Base-by-base conservation (phyloP, 768 basidiomycete species). In the Nidularia sp. region DNA sequence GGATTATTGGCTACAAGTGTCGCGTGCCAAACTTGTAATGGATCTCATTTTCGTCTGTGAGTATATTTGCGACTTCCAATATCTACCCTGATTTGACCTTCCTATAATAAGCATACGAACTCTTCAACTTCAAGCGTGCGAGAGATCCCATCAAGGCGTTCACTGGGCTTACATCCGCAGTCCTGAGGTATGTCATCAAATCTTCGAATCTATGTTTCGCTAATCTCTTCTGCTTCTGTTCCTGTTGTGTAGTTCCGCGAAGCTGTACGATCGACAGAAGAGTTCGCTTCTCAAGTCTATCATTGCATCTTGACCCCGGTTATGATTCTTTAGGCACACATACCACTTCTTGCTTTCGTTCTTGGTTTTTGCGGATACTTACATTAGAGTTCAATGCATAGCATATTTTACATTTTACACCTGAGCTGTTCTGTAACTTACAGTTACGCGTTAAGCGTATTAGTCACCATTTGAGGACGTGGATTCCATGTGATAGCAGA, bases 21-120 rank as follows among this genome's bases (percentile, higher is more conserved):
- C 85, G 25, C 72, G 86, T 53, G 71, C 75, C 51, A 93, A 93
- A 72, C 71, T 93, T 53, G 60, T 79, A 42, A 90, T 92, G 89
- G 91, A 93, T 66, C 70, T 93, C 55, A 81, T 91, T 60, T 93
- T 93, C 69, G 91, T 92, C 63, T 91, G 90, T 93, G 63, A 59
- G 73, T 72, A 32, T 52, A 57, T 32, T 13, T n/a, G 45, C 52
- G 45, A 52, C 47, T 41, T 47, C 44, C 45, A 22, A 39, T 47
- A 43, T 34, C 42, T 42, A 39, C 13, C 46, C 32, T 25, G 53
- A 49, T 54, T 49, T 47, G 49, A 57, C 53, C 51, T 60, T 39
- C 36, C 36, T 39, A 39, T 39, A 39, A 9, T 39, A 39, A 93
- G 90, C 88, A 5, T 93, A 88, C 62, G 85, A 90, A 50, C 67